Evolutionary conservation across 805 yeast genomes (phyloP), one percentile per base, ranked within the genome.

Genomic region (Lipomyces spencermartinsiae): DNA sequence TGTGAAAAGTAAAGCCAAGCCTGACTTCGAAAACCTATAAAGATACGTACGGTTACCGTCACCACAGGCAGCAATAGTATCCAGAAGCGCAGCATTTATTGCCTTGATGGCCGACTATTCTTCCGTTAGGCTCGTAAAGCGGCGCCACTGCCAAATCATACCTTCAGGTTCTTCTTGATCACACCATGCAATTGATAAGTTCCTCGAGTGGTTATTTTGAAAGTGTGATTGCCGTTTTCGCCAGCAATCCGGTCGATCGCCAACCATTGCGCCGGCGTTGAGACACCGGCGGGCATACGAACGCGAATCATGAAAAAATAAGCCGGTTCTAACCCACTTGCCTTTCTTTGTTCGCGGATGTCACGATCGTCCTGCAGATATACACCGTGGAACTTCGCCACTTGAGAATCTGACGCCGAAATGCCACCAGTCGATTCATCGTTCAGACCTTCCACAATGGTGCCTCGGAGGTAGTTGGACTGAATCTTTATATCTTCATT

Each of bases 361-460:
- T 94, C 98, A 83, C 98, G 91, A 78, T 94, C 98, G 79, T 94
- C 98, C 83, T 94, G 98, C 97, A 94, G 92, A 79, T 94, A 94
- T 73, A 92, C 92, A 81, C 98, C 98, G 80, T 94, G 98, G 87
- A 94, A 94, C 81, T 94, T 94, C 73, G 98, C 93, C 79, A 94
- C 80, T 80, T 93, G 98, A 81, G 92, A 97, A 80, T 93, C 97
- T 67, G 86, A 86, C 12, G 97, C 95, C 72, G 90, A 85, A 72
- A 94, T 90, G 16, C 97, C 93, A 72, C 98, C 97, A 9, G 98
- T 94, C 3, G 92, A 83, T 65, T 84, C 84, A 78, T 94, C 98
- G 65, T 78, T 76, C 68, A 94, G 84, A 49, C 94, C 97, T 79
- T 90, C 95, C 43, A 86, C 93, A 78, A 94, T 93, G 0, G 97